Evolutionary conservation across 805 yeast species (phyloP).

Genomic region (Priceomyces haplophilus): DNA sequence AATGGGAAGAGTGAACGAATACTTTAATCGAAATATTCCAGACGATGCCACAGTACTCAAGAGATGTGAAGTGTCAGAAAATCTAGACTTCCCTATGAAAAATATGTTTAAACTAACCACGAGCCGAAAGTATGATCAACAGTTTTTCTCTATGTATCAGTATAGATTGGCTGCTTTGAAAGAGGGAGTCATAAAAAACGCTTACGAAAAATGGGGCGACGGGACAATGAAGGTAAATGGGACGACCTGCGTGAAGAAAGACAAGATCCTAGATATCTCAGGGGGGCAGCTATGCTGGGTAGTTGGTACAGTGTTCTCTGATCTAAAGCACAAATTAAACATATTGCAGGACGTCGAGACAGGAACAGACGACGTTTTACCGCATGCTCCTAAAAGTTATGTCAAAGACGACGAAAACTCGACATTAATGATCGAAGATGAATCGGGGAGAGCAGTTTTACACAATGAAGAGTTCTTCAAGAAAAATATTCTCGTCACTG

Average conservation of each 20-base stretch:
- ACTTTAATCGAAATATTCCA: constrained; percentile 5
- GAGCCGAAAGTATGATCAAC: constrained; percentile 34
- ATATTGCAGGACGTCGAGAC: constrained; percentile 76
- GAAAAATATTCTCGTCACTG: constrained; percentile 70
- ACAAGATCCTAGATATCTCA: constrained; percentile 56
- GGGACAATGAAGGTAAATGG: constrained; percentile 35
- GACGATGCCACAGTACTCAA: not conserved
- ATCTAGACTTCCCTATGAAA: constrained; percentile 10
- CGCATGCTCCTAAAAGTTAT: constrained; percentile 31
- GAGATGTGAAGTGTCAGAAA: not conserved
- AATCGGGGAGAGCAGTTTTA: constrained; percentile 79
- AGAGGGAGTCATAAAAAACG: constrained; percentile 31
- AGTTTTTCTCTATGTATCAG: constrained; percentile 44
- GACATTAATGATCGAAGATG: constrained; percentile 82
- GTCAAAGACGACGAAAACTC: constrained; percentile 16
- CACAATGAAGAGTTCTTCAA: constrained; percentile 58
- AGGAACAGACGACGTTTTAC: constrained; percentile 50
- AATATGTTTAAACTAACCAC: constrained; percentile 19
- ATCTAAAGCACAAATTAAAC: constrained; percentile 81
- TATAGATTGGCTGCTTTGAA: constrained; percentile 33
- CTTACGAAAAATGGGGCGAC: constrained; percentile 52
- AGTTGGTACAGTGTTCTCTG: constrained; percentile 81
- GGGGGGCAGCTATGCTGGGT: constrained; percentile 71
- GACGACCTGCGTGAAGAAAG: constrained; percentile 28
- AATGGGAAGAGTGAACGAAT: constrained; percentile 3